Percentiles rank a stretch among this genome's conserved stretches.
phyloP scores from a whole-genome alignment of 768 basidiomycete species.

The Kwoniella newhampshirensis region DNA sequence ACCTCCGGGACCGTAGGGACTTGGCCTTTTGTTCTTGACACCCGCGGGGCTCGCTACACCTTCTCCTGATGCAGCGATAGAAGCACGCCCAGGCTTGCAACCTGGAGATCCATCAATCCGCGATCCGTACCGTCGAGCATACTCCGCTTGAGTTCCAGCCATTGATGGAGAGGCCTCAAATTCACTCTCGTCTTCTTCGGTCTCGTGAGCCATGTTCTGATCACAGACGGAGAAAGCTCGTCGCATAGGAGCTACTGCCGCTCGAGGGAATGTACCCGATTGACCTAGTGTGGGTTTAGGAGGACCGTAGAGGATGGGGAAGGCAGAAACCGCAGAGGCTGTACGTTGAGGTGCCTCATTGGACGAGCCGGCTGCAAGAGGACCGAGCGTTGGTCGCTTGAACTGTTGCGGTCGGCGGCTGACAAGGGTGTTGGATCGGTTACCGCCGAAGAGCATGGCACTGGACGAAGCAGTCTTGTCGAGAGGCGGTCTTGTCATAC shows the following conservation, averaged over 20 bases:
- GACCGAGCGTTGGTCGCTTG: constrained; percentile 45
- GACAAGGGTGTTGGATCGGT: constrained; percentile 25
- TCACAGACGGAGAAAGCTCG: constrained; percentile 52
- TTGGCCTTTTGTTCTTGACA: constrained; percentile 22
- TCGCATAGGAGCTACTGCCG: constrained; percentile 42
- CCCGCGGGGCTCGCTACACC: constrained; percentile 21
- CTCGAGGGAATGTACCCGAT: constrained; percentile 34
- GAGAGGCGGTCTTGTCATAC: constrained; percentile 13
- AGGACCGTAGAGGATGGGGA: constrained; percentile 38
- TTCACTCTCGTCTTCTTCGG: constrained; percentile 42
- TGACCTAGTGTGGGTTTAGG: constrained; percentile 20
- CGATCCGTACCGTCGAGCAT: constrained; percentile 27
- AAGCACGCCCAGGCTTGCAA: constrained; percentile 26
- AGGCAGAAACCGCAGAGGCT: constrained; percentile 37
- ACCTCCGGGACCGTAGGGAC: constrained; percentile 56
- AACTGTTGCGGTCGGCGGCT: constrained; percentile 38
- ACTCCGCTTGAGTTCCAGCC: constrained; percentile 32
- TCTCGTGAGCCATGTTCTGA: constrained; percentile 38
- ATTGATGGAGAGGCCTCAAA: constrained; percentile 40
- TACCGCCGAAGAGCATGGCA: constrained; percentile 38
- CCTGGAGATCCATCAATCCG: constrained; percentile 43
- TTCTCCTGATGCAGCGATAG: constrained; percentile 23
- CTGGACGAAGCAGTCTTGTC: constrained; percentile 42
- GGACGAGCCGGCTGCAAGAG: constrained; percentile 18
- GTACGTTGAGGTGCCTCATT: constrained; percentile 14